Conservation (phyloP, 2,329 filamentous ascomycete species). For the Cladosporium sp. region DNA sequence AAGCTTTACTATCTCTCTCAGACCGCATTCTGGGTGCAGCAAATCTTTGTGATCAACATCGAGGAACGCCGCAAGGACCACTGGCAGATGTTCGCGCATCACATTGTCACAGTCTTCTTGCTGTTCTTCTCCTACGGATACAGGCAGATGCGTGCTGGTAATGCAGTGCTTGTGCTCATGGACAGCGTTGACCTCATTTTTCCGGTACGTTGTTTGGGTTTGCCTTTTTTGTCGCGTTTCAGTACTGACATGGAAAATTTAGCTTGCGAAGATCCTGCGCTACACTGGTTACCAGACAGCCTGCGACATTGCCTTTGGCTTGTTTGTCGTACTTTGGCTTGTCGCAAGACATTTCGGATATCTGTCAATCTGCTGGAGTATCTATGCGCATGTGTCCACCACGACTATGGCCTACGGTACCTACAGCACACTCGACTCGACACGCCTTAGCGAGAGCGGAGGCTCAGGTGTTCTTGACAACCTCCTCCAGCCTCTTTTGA, state of each 20-base stretch:
- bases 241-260: too few relatives aligned
- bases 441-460: constrained; percentile 50
- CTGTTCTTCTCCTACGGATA: constrained; percentile 82
- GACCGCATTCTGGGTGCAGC: constrained; percentile 89
- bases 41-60: constrained; percentile 89
- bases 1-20: constrained; percentile 91
- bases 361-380: constrained; percentile 74
- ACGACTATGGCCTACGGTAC: constrained; percentile 63
- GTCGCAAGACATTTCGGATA: constrained; percentile 78
- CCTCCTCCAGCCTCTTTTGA: constrained; percentile 68
- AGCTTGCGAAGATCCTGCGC: constrained; percentile 85
- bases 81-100: constrained; percentile 92
- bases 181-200: constrained; percentile 87
- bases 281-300: constrained; percentile 72
- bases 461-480: constrained; percentile 48
- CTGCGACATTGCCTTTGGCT: constrained; percentile 78
- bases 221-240: constrained; percentile 9
- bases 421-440: constrained; percentile 55
- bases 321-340: constrained; percentile 89
- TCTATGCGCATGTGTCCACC: constrained; percentile 61
- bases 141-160: constrained; percentile 80
- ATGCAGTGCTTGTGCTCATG: constrained; percentile 86
- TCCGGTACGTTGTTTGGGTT: too few relatives aligned
- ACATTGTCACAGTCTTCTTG: constrained; percentile 80
- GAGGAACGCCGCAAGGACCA: constrained; percentile 93